phyloP scores from a whole-genome alignment of 2,329 filamentous ascomycete species.

The Penicillium nordicum region DNA sequence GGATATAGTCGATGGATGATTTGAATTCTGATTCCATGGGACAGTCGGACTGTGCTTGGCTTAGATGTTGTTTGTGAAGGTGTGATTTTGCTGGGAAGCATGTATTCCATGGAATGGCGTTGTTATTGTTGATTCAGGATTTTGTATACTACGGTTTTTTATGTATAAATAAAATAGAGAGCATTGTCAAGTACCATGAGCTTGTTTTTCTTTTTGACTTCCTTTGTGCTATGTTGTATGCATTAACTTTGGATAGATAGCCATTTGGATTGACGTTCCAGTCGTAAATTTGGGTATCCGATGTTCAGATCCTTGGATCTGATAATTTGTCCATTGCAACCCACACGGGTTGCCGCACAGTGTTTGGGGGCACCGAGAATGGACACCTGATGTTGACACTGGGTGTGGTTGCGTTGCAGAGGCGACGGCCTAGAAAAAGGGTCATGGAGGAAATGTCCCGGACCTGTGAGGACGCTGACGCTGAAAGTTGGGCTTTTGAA shows the following conservation, averaged over 20 bases:
- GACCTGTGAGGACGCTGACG: not conserved
- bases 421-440: not conserved
- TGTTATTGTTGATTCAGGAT: not conserved
- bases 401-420: not conserved
- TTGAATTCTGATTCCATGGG: not conserved
- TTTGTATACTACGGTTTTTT: constrained; percentile 7
- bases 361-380: constrained; percentile 1
- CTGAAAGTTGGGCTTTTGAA: not conserved
- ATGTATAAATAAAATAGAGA: constrained; percentile 8
- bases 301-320: not conserved
- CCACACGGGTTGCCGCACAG: not conserved
- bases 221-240: not conserved
- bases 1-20: not conserved
- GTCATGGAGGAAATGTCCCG: not conserved
- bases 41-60: not conserved
- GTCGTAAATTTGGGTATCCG: not conserved
- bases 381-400: not conserved
- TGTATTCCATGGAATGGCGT: constrained; percentile 9
- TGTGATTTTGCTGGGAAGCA: constrained; percentile 1
- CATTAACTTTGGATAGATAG: not conserved
- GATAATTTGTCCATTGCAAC: not conserved
- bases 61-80: not conserved
- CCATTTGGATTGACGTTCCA: not conserved
- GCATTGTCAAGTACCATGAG: not conserved
- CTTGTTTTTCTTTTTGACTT: not conserved